Base-by-base conservation (phyloP, 306 rosid species). In the Vicia faba region DNA sequence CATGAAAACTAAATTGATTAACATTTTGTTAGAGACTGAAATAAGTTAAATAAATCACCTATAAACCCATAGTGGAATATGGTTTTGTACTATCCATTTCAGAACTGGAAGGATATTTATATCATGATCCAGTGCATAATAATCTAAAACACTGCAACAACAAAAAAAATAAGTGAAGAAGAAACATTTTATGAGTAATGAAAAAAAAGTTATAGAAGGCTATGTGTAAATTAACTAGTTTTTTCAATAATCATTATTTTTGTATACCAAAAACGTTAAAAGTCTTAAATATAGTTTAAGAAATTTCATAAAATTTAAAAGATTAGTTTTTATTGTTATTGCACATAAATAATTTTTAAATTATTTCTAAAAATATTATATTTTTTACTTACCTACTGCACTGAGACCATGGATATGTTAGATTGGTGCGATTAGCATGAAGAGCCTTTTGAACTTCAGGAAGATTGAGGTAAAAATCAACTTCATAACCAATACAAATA, bases 391-490 rank as follows among this genome's bases (percentile, higher is more conserved):
- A 87, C 95, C 63, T 13, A 29, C 96, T 92, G 28, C 98, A 92
- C 91, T 89, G 87, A 48, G 84, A 72, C 96, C 96, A 92, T 4
- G 19, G 0, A 66, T 92, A 83, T 1, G 89, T 85, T 15, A 92
- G 75, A 39, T 80, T 86, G 19, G 98, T 92, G n/a, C 96, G 91
- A 64, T 92, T 92, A 29, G 98, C 96, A 62, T 89, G 96, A 31
- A 92, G 91, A 63, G 89, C 89, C 28, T 80, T 83, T 68, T 92
- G 98, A 86, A 92, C 96, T 51, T 92, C 88, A 0, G 93, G 98
- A 53, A 89, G 92, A 61, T 89, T 87, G 55, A 92, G 74, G 70
- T 92, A 92, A 36, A 84, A 80, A 11, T 55, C 44, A 35, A 95
- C 86, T 84, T 92, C 98, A 31, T 9, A 61, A 11, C 29, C 79